Conservation (phyloP, 352 stramenopile species). For the Pythium plurisporium region DNA sequence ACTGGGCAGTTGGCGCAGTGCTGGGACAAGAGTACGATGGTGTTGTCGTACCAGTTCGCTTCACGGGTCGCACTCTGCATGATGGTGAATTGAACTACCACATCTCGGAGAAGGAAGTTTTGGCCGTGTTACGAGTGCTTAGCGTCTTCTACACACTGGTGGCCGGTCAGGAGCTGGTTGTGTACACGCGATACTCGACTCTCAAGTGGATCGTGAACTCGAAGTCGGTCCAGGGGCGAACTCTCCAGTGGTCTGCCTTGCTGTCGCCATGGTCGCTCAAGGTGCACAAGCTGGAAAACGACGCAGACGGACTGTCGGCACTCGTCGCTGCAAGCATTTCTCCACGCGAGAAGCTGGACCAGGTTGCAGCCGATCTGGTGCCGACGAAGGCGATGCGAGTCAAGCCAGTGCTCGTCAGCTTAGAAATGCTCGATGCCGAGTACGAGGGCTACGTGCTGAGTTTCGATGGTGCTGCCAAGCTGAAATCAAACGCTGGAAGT, state of each 20-base stretch:
- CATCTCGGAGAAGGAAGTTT: conserved; percentile 1
- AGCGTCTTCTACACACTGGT: not conserved
- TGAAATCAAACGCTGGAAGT: conserved; percentile 7
- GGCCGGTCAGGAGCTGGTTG: not conserved
- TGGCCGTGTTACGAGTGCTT: not conserved
- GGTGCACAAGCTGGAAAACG: not conserved
- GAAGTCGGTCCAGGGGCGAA: not conserved
- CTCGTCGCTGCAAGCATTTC: conserved; percentile 10
- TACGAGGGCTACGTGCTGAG: conserved; percentile 8
- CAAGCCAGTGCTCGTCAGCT: not conserved
- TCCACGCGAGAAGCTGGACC: conserved; percentile 7
- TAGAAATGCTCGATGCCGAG: conserved; percentile 15
- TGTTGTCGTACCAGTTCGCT: not conserved
- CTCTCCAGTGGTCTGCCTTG: conserved; percentile 5
- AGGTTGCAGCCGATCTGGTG: not conserved
- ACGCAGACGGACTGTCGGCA: not conserved
- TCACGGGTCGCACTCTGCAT: not conserved
- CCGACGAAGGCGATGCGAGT: not conserved
- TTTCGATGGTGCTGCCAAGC: conserved; percentile 21
- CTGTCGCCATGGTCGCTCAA: conserved; percentile 5
- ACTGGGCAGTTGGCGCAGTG: conserved; percentile 22
- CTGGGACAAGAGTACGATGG: conserved; percentile 26
- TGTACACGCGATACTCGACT: conserved; percentile 7
- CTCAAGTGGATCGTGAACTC: conserved; percentile 11
- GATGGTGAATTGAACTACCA: not conserved